Base-by-base conservation (phyloP, 129 eudicot genomes). In the Helianthus tuberosus region DNA sequence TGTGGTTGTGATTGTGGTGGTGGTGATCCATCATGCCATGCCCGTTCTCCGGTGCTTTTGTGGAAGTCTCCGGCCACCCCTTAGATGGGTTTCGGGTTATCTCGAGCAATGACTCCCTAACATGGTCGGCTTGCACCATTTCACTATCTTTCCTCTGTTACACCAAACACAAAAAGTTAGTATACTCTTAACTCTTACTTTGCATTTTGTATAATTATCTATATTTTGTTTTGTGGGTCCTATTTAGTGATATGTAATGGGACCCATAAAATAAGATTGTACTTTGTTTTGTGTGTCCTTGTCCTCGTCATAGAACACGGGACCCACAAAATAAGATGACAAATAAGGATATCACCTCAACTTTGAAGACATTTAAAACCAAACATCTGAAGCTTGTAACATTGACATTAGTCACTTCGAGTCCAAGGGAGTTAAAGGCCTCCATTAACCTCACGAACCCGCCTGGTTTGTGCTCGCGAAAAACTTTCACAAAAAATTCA, bases 401-500 rank as follows among this genome's bases (percentile, higher is more conserved):
- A 69, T 86, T 94, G 39, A 88, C 97, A 78, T 84, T 88, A 11
- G 89, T 90, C 11, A 91, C 89, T 79, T 94, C 96, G 38, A 94
- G 80, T 14, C 97, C 96, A 11, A 91, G 67, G 62, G 91, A 80
- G 73, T 69, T 80, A 63, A 94, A 83, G 41, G 91, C 99, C 74
- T 90, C 96, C 96, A 88, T 81, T 47, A 91, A 72, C 71, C 85
- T 88, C 84, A 91, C 93, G 52, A 94, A 94, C 12, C 97, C 97
- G 8, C 96, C 97, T 8, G 85, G 58, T 81, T 86, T 94, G 68
- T 94, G 97, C 87, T 94, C 99, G 29, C 99, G 86, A 14, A 94
- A 94, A 47, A 94, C 97, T 81, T 91, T 94, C 80, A 94, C 89
- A 43, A 71, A 94, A 77, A 94, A 85, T 77, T 94, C 97, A 46